Percentiles rank a stretch among this genome's conserved stretches.
phyloP scores from a whole-genome alignment of 345 rosid species.

The Gossypium australe region DNA sequence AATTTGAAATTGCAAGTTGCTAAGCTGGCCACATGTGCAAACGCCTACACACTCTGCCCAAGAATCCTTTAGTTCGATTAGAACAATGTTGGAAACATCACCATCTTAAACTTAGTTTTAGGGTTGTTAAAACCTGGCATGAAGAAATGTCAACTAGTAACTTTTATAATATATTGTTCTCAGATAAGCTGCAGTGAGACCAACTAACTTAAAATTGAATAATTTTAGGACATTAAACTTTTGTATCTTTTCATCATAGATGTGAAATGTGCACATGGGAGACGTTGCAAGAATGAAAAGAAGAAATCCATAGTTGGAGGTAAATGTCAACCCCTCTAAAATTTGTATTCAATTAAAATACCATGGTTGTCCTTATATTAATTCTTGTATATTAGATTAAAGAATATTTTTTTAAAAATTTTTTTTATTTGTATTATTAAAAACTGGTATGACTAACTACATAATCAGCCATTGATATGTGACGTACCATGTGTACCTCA shows the following conservation, averaged over 20 bases:
- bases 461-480: no score
- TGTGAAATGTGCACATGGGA: slow-evolving; percentile 2
- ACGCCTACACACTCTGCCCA: slow-evolving; percentile 1
- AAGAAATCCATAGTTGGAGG: slow-evolving; percentile 6
- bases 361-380: no score
- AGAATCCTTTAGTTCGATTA: slow-evolving; percentile 6
- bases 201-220: neutral
- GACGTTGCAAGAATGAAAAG: slow-evolving; percentile 7
- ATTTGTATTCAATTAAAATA: neutral
- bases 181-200: neutral
- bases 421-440: no score
- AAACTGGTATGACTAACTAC: no score
- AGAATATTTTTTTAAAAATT: no score
- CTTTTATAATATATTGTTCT: neutral
- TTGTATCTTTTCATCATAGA: neutral
- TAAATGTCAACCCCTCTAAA: neutral
- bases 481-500: accelerated
- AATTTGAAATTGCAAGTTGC: neutral
- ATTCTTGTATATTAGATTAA: no score
- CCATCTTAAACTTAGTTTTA: neutral
- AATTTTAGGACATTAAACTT: no score
- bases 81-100: slow-evolving; percentile 5
- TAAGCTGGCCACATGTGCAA: slow-evolving; percentile 3
- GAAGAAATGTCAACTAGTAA: neutral
- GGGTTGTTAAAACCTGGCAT: neutral